Evolutionary conservation across 2,329 filamentous ascomycete species (phyloP), one percentile per base, ranked within the genome.

Genomic region (Fusarium virguliforme): DNA sequence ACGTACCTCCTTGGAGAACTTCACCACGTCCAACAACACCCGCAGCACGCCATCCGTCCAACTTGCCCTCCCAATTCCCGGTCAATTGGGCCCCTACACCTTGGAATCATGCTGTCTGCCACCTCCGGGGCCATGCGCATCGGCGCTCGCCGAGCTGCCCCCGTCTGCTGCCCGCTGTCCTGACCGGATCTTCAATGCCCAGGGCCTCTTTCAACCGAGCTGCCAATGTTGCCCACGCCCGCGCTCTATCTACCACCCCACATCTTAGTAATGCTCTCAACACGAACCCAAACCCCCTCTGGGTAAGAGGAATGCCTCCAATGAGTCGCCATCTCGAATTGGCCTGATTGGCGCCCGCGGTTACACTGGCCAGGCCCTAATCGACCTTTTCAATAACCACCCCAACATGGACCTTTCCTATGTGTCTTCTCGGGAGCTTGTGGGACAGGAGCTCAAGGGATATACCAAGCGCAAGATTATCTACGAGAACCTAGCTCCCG

Each of bases 371-470:
- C 94, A 97, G 81, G 94, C 94, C 60, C 86, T 99, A 53, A 94
- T 98, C 76, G 91, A 90, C 67, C 89, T 99, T 22, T 86, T 99
- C 55, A 96, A 97, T 82, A 84, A 89, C 35, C 96, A 98, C 83
- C 94, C 94, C 13, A 89, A 93, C 81, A 92, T 98, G 87, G 95
- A 98, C 73, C 90, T 98, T 58, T 89, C 90, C 53, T 92, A 98
- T 79, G 95, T 98, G 48, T 98, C 94, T 3, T 98, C 95, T 13
- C 94, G 96, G 77, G 95, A 98, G 82, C 88, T 98, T 55, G 91
- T 89, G 6, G 96, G 96, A 40, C 91, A 96, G 84, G 90, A 93
- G 81, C 89, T 98, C 22, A 86, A 95, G 81, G 95, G 94, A 32
- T 99, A 99, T 81, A 90, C 89, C 77, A 98, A 98, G 88, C 90